Evolutionary conservation across 1,284 basidiomycete species (phyloP), one percentile per base, ranked within the genome.

Genomic region (Cutaneotrichosporon cyanovorans): DNA sequence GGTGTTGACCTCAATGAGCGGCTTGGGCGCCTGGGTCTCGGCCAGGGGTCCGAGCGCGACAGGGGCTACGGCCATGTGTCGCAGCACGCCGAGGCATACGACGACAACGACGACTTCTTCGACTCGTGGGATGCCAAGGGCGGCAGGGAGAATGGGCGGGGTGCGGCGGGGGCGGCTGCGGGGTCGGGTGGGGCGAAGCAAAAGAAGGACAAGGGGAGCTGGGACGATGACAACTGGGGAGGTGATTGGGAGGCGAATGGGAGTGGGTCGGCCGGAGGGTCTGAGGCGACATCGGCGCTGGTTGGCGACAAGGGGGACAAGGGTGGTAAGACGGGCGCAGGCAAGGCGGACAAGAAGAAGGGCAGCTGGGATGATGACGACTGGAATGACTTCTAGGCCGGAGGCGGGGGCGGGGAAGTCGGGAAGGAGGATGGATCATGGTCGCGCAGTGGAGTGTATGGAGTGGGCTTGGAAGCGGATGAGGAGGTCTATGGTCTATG

Each of bases 1-100:
- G 71, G 69, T 6, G 55, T 72, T 12, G 72, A 73, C 43, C 49
- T 73, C 25, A 66, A 69, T 45, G 67, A 67, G 38, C 61, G 68
- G 43, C 48, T 73, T 18, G 63, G 62, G 9, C 63, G 62, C 34
- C 51, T 73, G 15, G 65, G 65, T 9, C 15, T 69, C 19, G 55
- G 53, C 1, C 47, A 43, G 14, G 42, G 50, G 19, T 30, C 36
- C 22, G 45, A 45, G 16, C 37, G 35, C 33, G 40, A 45, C 37
- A 46, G 45, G 43, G 48, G 58, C 19, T 37, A 50, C 37, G 35
- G 40, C 44, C 40, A 41, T 48, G 35, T 40, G 36, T 41, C 31
- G n/a, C 23, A 33, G 18, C 31, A 60, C 12, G 25, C 25, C 25
- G 25, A 28, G 25, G 25, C 25, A 12, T 25, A 19, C 15, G 16